Evolutionary conservation across 1,284 basidiomycete species (phyloP), one percentile per base, ranked within the genome.

Genomic region (Fomitopsis palustris): DNA sequence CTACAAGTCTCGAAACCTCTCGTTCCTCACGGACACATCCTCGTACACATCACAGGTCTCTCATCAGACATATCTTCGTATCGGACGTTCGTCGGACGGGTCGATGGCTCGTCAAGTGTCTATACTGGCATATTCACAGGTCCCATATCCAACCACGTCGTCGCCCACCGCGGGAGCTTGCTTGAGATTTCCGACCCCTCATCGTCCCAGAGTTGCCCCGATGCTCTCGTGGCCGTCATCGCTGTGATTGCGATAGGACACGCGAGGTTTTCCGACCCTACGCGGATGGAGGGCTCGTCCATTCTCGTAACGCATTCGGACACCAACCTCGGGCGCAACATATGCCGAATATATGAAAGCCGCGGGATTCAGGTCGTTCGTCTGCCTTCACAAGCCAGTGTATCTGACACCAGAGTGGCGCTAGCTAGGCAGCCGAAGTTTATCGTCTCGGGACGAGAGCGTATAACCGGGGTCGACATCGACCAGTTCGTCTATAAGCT

Each of bases 271-370:
- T 21, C 49, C 3, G 39, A 61, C 9, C 64, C 62, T 21, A 54
- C 51, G 23, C 62, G 62, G 16, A 56, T 65, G 14, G 19, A 35
- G 5, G 29, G 49, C 2, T 25, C 27, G 21, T 39, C 21, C 2
- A 54, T 63, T 25, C 52, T 67, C 4, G 45, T 67, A 7, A 55
- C 56, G 3, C 54, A 60, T 25, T 38, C 56, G 7, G 58, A 64
- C 42, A 54, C 53, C 3, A 16, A 19, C 8, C 43, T 61, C 2
- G 57, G 61, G 2, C 21, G 49, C 8, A 55, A 57, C 39, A 42
- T 65, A 3, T 33, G 23, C 3, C 31, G 53, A 4, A 3, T 63
- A 5, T 65, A 57, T 45, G 17, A 47, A 3, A 57, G 53, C 10
- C 35, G 60, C n/a, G 57, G 59, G 2, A 27, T 38, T 33, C 59